phyloP scores from a whole-genome alignment of 345 rosid genomes.

The Clarkia xantiana region DNA sequence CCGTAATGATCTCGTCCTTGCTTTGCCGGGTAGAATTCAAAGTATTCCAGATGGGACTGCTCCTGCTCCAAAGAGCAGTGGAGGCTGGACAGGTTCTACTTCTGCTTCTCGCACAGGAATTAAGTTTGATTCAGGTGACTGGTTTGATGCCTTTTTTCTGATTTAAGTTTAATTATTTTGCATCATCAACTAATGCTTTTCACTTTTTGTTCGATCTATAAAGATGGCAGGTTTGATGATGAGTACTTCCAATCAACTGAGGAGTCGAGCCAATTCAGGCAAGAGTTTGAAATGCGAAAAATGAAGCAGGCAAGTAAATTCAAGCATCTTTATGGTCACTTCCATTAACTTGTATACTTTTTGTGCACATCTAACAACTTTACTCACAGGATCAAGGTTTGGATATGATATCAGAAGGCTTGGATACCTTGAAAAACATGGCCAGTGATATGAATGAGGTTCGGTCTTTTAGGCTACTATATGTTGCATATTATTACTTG shows the following conservation, averaged over 20 bases:
- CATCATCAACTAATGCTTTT: neutral
- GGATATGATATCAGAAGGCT: constrained; percentile 81
- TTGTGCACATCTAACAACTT: no score
- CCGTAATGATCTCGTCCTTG: constrained; percentile 79
- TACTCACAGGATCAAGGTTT: constrained; percentile 76
- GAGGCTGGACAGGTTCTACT: constrained; percentile 58
- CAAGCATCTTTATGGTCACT: no score
- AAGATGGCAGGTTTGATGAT: constrained; percentile 61
- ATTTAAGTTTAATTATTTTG: neutral
- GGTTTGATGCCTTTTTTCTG: neutral
- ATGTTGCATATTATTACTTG: neutral
- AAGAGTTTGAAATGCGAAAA: constrained; percentile 86
- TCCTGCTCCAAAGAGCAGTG: constrained; percentile 54
- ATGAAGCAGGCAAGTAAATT: constrained; percentile 55
- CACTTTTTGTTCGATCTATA: neutral
- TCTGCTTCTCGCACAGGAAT: constrained; percentile 61
- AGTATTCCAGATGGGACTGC: constrained; percentile 85
- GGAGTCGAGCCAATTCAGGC: constrained; percentile 61
- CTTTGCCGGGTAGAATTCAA: constrained; percentile 78
- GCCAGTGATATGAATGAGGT: constrained; percentile 97
- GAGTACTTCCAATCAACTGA: constrained; percentile 77
- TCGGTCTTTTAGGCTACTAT: constrained; percentile 3
- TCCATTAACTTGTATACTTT: no score
- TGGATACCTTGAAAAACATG: constrained; percentile 87
- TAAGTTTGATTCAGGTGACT: constrained; percentile 83